Conservation (phyloP, 2,329 filamentous ascomycete species). For the Amauroascus niger region DNA sequence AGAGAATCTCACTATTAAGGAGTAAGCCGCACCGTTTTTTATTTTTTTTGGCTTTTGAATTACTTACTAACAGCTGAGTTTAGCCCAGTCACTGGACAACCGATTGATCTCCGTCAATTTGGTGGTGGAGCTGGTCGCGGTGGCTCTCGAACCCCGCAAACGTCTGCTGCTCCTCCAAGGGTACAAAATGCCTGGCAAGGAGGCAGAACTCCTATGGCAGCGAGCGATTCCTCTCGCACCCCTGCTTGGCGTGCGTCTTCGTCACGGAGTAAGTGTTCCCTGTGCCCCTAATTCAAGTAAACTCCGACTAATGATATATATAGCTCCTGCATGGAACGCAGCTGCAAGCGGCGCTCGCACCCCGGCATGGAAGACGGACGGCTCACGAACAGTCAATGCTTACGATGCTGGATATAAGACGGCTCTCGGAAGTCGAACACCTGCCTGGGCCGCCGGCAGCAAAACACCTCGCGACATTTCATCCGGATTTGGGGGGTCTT, state of each 20-base stretch:
- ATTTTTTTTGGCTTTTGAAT: conserved; percentile 12
- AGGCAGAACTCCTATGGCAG: conserved; percentile 59
- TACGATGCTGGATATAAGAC: conserved; percentile 63
- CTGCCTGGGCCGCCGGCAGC: conserved; percentile 68
- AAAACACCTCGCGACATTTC: conserved; percentile 62
- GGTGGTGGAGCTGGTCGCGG: conserved; percentile 34
- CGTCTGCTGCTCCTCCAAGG: conserved; percentile 37
- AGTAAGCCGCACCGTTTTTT: conserved; percentile 51
- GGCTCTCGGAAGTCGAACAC: conserved; percentile 58
- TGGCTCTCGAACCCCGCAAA: conserved; percentile 40
- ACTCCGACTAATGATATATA: neutral
- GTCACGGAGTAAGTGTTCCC: conserved; percentile 49
- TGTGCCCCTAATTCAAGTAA: neutral
- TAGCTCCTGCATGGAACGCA: conserved; percentile 37
- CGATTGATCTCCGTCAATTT: conserved; percentile 58
- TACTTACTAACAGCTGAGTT: conserved; percentile 17
- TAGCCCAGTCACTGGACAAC: conserved; percentile 57
- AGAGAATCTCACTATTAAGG: conserved; percentile 72
- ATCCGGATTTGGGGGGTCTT: conserved; percentile 50
- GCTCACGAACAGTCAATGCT: conserved; percentile 46
- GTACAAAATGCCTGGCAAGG: conserved; percentile 45
- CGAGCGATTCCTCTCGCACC: conserved; percentile 55
- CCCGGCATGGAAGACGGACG: conserved; percentile 48
- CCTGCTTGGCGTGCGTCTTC: conserved; percentile 54
- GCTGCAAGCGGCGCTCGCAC: conserved; percentile 40